Evolutionary conservation across 495 filamentous ascomycete genomes (phyloP), one percentile per base, ranked within the genome.

Genomic region (Penicillium egyptiacum): DNA sequence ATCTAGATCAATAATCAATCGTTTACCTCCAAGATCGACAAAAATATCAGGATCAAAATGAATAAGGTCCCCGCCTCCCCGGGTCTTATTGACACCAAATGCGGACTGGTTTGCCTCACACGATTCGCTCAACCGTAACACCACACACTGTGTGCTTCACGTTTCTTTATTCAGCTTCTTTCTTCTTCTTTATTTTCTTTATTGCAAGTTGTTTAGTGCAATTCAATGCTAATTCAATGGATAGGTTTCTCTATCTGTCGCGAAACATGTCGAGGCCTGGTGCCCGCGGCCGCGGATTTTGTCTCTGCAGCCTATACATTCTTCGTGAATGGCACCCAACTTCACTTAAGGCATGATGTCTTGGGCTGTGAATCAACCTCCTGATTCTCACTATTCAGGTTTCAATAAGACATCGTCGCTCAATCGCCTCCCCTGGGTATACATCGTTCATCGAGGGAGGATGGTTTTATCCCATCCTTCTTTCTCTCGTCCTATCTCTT

Each of bases 271-370:
- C 45, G 30, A 30, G 44, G 17, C 11, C 45, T 6, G 45, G 10
- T 48, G 20, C 9, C 41, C 17, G 26, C 26, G n/a, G 16, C 44
- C 44, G 25, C 10, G 26, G 45, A 4, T 25, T 47, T 47, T 58
- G 55, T 31, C 41, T 58, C 39, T 47, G 53, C 53, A 28, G 23
- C 53, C 53, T 30, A 47, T 55, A 55, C 53, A 47, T 55, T 55
- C 43, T 25, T 55, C 53, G 23, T 28, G 25, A 3, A 48, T 16
- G 28, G 23, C 31, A 48, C 45, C 19, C 12, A 10, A 39, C 3
- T 4, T 47, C 1, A 17, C 19, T 46, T 31, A 41, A 49, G 17
- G 22, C 48, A 45, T 16, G 9, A 48, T 50, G 46, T 58, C 47
- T 44, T 51, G 40, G 46, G 26, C 10, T 22, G 5, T 45, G 28